phyloP scores from a whole-genome alignment of 805 yeast genomes.

The Cyberlindnera mycetangii region DNA sequence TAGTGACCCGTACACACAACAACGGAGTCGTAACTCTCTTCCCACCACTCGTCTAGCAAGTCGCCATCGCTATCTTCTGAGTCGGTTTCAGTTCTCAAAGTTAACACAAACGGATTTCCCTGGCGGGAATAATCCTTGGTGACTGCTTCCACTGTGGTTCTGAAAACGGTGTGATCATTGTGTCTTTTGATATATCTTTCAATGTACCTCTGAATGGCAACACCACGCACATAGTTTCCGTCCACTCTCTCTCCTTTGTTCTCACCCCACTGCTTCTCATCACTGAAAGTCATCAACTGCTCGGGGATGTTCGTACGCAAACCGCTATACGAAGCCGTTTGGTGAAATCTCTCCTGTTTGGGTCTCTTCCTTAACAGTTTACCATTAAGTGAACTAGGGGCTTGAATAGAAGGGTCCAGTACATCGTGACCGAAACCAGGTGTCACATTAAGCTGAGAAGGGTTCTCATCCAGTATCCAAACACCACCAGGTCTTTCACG shows the following conservation, averaged over 20 bases:
- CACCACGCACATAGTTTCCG: conserved; percentile 46
- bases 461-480: conserved; percentile 32
- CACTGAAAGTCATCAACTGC: conserved; percentile 44
- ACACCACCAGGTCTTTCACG: conserved; percentile 41
- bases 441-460: conserved; percentile 21
- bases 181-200: conserved; percentile 39
- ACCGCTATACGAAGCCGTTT: conserved; percentile 31
- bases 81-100: conserved; percentile 30
- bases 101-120: conserved; percentile 29
- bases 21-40: conserved; percentile 37
- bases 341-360: conserved; percentile 26
- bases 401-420: conserved; percentile 29
- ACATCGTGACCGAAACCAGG: conserved; percentile 29
- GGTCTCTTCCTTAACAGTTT: conserved; percentile 5
- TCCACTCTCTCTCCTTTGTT: conserved; percentile 28
- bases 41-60: conserved; percentile 36
- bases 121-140: conserved; percentile 16
- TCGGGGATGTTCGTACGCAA: conserved; percentile 42
- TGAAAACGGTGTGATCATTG: conserved; percentile 26
- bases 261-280: conserved; percentile 35
- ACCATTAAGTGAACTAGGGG: conserved; percentile 8
- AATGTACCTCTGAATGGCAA: conserved; percentile 55
- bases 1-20: conserved; percentile 57
- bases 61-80: conserved; percentile 20
- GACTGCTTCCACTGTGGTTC: conserved; percentile 41